These are phyloP conservation scores for Dipteronia dyeriana DNA, from an alignment of 345 rosid genomes.

Conservation along the genomic window DNA sequence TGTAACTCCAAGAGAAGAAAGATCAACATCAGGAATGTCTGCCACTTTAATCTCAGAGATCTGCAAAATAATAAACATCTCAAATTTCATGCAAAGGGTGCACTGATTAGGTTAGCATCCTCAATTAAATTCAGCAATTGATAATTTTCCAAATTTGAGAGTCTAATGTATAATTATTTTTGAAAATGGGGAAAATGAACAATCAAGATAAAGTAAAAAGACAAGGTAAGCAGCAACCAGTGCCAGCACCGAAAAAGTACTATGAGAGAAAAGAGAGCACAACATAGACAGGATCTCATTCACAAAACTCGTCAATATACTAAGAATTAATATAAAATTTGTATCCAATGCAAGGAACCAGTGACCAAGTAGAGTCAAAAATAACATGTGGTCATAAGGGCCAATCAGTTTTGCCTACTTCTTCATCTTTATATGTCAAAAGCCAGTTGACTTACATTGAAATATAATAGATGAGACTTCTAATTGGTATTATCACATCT, in stretches of 20 bases:
- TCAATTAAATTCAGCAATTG: neutral
- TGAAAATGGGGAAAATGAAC: neutral
- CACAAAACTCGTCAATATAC: neutral
- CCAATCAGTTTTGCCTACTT: neutral
- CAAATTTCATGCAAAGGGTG: conserved; percentile 13
- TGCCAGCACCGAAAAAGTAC: neutral
- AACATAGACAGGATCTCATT: neutral
- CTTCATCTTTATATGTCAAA: neutral
- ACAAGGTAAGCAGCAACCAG: neutral
- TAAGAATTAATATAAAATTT: neutral
- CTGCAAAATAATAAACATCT: conserved; percentile 38
- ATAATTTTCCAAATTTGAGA: neutral
- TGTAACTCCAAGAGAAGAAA: conserved; percentile 65
- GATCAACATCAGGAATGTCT: conserved; percentile 80
- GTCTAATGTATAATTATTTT: neutral
- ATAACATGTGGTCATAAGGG: neutral
- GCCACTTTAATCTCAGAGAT: conserved; percentile 86
- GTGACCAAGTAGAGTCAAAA: neutral
- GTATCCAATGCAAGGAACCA: neutral
- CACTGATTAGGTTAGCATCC: neutral
- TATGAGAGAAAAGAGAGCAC: neutral
- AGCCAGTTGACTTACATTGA: neutral
- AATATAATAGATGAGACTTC: neutral
- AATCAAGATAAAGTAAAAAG: neutral
- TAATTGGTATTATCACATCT: neutral